Evolutionary conservation across 257 asterid species (phyloP), one percentile per base, ranked within the genome.

Genomic region (Mentha longifolia): DNA sequence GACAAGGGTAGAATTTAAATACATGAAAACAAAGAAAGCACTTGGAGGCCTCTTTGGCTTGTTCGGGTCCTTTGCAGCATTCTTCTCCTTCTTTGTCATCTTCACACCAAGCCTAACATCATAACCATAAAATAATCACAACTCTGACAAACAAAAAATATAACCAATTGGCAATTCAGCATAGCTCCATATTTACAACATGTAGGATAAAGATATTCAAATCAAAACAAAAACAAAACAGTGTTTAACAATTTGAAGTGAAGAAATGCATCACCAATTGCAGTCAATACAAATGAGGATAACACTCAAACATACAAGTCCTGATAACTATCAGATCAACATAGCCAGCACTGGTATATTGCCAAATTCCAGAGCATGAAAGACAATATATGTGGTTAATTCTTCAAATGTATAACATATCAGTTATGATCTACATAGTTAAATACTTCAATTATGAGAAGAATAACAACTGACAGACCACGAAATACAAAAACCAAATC

Each of bases 1-100:
- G 59, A 49, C 13, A 58, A 30, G 30, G 7, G 65, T 20, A n/a
- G 6, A 55, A 41, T 30, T 45, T 13, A 20, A 85, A 72, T 71
- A 90, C 96, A 90, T 90, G 80, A 90, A 90, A 66, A 90, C 92
- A 35, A 90, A 86, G 85, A 90, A 90, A 74, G 95, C 89, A 73
- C 95, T 90, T 5, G 96, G 81, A 56, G 96, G 86, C 85, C 91
- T 87, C 85, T 89, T 89, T 11, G 96, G 96, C 80, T 87, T 89
- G 85, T 87, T 87, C 0, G 96, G 92, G 71, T 89, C 96, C 87
- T 89, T 87, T 0, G 84, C 90, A 12, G 83, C 84, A 49, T 85
- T 73, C 76, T 60, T 82, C 67, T 76, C 87, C 74, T 81, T 85
- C 78, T 81, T 76, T 10, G 86, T 67, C 78, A 79, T 87, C 82